Base-by-base conservation (phyloP, 805 yeast species). In the Ogataea parapolymorpha region DNA sequence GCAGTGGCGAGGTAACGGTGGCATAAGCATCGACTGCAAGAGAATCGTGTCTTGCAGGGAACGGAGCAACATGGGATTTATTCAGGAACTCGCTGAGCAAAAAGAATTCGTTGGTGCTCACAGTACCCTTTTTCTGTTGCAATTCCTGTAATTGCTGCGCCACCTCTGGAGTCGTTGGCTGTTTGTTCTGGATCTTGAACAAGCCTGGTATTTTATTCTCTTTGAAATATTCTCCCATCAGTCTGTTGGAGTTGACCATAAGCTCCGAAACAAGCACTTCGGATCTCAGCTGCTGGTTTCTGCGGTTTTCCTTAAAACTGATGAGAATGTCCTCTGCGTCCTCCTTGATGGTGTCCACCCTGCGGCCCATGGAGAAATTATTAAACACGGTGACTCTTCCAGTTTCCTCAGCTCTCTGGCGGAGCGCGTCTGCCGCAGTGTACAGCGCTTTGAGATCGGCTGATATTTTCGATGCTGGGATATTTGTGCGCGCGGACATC, bases 1-100 rank as follows among this genome's bases (percentile, higher is more conserved):
- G 71, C 48, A 93, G 67, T 2, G 99, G 98, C 0, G 97, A 89
- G 0, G 98, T 90, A 7, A 85, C 82, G 14, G 87, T 84, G 5
- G 83, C 70, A 54, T 90, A 88, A 5, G 65, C 58, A 0, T 63
- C 59, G 7, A 85, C 62, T 3, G 90, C 95, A 20, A 88, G 62
- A 48, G 84, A 76, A 16, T 70, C 66, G 62, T 89, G 96, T 1
- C 53, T 55, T 0, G 51, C 47, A 0, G 85, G 75, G 1, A 42
- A 35, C 0, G 74, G 59, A 2, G 78, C 65, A 32, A 75, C 70
- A 26, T 66, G 67, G 3, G 91, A 82, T 14, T 78, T 66, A 2
- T 75, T 72, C 51, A 80, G 57, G 25, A 75, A 68, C 5, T 75
- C 63, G 11, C 73, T 58, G 16, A 76, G 50, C 32, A 68, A 61